Conservation (phyloP, 192 early-diverging fungal species). For the Diversispora eburnea region DNA sequence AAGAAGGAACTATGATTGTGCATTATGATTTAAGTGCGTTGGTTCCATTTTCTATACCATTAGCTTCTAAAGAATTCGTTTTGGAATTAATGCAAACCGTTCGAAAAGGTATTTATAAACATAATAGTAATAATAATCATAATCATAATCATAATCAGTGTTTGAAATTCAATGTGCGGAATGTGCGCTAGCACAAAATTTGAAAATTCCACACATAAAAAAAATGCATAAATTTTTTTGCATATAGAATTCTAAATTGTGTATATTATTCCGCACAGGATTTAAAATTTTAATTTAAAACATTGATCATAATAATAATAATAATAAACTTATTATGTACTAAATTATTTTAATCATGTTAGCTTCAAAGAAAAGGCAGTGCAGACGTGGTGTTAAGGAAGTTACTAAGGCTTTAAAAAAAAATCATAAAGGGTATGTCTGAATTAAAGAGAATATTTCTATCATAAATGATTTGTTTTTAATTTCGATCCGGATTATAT, state of each 20-base stretch:
- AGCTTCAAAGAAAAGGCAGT: conserved; percentile 82
- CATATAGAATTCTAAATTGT: too few relatives aligned
- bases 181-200: too few relatives aligned
- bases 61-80: conserved; percentile 78
- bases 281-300: too few relatives aligned
- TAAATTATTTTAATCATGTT: conserved; percentile 13
- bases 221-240: too few relatives aligned
- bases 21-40: conserved; percentile 49
- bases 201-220: too few relatives aligned
- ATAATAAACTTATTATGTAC: background rate
- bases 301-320: too few relatives aligned
- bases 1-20: conserved; percentile 38
- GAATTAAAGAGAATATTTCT: background rate
- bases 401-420: conserved; percentile 95
- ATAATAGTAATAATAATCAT: too few relatives aligned
- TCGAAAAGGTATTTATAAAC: conserved; percentile 70
- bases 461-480: background rate
- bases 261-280: too few relatives aligned
- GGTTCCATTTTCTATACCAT: conserved; percentile 73
- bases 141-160: too few relatives aligned
- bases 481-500: conserved; percentile 7
- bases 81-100: conserved; percentile 87
- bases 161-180: too few relatives aligned
- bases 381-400: conserved; percentile 96
- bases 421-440: conserved; percentile 73